Evolutionary conservation across 345 rosid genomes (phyloP), one percentile per base, ranked within the genome.

Genomic region (Eucalyptus sp.): DNA sequence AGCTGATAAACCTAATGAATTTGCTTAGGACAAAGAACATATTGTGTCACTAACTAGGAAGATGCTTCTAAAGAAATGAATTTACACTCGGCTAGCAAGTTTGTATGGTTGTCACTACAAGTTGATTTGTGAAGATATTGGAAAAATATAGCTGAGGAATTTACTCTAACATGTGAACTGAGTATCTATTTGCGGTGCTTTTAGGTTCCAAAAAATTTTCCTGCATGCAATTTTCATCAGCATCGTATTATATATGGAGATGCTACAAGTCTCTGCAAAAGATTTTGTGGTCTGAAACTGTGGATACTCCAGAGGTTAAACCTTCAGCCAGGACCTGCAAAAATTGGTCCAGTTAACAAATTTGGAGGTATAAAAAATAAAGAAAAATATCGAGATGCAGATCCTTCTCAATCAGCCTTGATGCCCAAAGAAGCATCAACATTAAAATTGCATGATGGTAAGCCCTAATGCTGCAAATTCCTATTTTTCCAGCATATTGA

Each of bases 241-340:
- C 84, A 76, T 76, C 9, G 24, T 24, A 90, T 92, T 52, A 90
- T 88, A 20, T 80, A 83, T 86, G 93, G 93, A 91, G 92, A 92
- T 92, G 90, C 93, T 37, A 71, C 88, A 25, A 91, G 88, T 89
- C 87, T 92, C 58, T 93, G 92, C 90, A 89, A 51, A 88, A 89
- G 92, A 87, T 91, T 96, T 48, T 88, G 91, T 87, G 95, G 95
- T 50, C 92, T 95, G 62, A 95, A 95, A 88, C 87, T 89, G 20
- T 90, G 92, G 94, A 89, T 92, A 86, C 87, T 89, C 60, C 87
- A 93, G 88, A 94, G 92, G 87, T 58, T 93, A 79, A 92, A 93
- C 20, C 84, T 90, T 88, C 84, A 11, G 84, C 48, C 48, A 20
- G 84, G 48, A 76, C 29, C 48, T 20, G 29, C 84, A 76, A 76